phyloP scores from a whole-genome alignment of 768 basidiomycete genomes.

The Pleurotus tuoliensis region DNA sequence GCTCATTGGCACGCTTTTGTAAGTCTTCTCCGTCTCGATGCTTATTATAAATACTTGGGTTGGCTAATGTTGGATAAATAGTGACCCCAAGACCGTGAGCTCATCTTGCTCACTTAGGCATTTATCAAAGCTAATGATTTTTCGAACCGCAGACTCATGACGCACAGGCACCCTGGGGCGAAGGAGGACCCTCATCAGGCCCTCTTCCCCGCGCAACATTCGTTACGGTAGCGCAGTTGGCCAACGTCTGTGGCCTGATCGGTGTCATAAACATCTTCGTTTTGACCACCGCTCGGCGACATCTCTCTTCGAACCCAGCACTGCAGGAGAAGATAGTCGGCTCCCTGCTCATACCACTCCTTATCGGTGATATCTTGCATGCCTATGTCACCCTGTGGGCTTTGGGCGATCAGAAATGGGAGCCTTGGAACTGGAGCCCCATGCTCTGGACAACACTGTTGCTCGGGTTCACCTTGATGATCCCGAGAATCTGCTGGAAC shows the following conservation, averaged over 20 bases:
- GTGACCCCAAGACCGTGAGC: constrained; percentile 62
- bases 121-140: constrained; percentile 2
- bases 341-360: constrained; percentile 62
- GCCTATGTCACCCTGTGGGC: constrained; percentile 70
- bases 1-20: constrained; percentile 59
- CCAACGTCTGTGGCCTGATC: constrained; percentile 72
- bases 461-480: constrained; percentile 58
- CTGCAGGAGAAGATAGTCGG: constrained; percentile 71
- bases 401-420: constrained; percentile 66
- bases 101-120: constrained; percentile 2
- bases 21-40: constrained; percentile 15
- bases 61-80: constrained; percentile 19
- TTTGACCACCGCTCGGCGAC: constrained; percentile 54
- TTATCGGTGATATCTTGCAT: constrained; percentile 67
- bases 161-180: constrained; percentile 71
- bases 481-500: constrained; percentile 73
- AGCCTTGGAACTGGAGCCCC: constrained; percentile 56
- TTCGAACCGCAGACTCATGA: constrained; percentile 55
- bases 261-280: constrained; percentile 69
- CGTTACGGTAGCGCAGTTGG: constrained; percentile 72
- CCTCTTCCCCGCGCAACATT: constrained; percentile 57
- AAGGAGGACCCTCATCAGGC: constrained; percentile 39
- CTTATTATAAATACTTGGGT: constrained; percentile 7
- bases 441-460: constrained; percentile 68
- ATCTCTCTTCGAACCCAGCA: constrained; percentile 54